Evolutionary conservation across 169 alveolate species (phyloP), one percentile per base, ranked within the genome.

Genomic region (Haemoproteus tartakovskyi): DNA sequence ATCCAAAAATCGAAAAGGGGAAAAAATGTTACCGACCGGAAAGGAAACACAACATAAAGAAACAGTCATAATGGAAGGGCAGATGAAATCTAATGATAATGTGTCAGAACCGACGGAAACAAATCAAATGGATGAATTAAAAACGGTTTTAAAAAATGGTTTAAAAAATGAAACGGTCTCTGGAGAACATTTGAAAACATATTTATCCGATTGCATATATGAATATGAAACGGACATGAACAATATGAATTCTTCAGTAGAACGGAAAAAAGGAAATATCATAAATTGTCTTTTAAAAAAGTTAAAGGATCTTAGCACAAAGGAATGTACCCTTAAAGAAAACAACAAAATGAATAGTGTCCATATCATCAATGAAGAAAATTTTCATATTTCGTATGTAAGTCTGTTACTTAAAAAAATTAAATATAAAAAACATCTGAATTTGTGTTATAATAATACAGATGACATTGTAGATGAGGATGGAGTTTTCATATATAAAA

Each of bases 321-420:
- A n/a, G n/a, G n/a, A n/a, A n/a, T n/a, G n/a, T n/a, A n/a, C 46
- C 26, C 57, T 67, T 60, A 48, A 54, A 27, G 47, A 38, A 41
- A 56, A 12, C 50, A 52, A 54, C 51, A 29, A 38, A 24, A n/a
- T 70, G 45, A 48, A 27, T 26, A 47, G 43, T 54, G 18, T 1
- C 1, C 29, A 67, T 22, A 47, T 54, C 3, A 60, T 12, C 4
- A 0, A 14, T 3, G 9, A 50, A 33, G 40, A 24, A 19, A 41
- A 54, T 19, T 67, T 67, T 41, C 52, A 67, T 54, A 40, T 36
- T 26, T 14, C 38, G 9, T 67, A 67, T 43, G 16, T 67, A 67
- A 67, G 74, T 54, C 26, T 67, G 47, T 51, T 52, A 67, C 70
- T 67, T 22, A 67, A 67, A 52, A 67, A 67, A 67, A 67, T 67